A percentile compares a stretch with the other conserved stretches of the same genome.
Evolutionary conservation across 176 grass and related monocot genomes (phyloP).

Genomic region (Triticum turgidum): DNA sequence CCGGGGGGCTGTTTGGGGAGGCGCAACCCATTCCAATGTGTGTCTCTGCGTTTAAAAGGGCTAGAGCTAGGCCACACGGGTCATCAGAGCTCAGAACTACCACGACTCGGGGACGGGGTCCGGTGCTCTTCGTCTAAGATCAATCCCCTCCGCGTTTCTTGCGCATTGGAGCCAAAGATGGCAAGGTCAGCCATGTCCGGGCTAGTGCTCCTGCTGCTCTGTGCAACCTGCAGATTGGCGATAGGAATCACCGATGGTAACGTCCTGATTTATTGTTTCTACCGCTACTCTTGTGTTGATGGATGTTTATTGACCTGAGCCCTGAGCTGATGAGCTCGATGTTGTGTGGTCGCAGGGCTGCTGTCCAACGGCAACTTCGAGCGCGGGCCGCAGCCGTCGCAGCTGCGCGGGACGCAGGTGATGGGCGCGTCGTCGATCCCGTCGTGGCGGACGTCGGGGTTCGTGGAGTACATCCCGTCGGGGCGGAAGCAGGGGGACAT

Average conservation of each 20-base stretch:
- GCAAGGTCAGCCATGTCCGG: conserved; percentile 24
- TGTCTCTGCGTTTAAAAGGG: neutral
- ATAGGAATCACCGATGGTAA: conserved; percentile 67
- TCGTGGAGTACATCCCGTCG: conserved; percentile 84
- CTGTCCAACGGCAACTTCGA: conserved; percentile 94
- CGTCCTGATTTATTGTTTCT: neutral
- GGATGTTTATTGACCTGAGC: neutral
- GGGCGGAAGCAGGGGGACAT: conserved; percentile 81
- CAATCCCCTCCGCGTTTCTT: neutral
- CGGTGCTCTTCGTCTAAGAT: neutral
- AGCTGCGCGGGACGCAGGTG: conserved; percentile 77
- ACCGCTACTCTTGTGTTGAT: neutral
- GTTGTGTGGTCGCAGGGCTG: conserved; percentile 39
- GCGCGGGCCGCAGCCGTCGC: conserved; percentile 40
- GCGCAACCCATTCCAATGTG: conserved; percentile 2
- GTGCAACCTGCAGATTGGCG: conserved; percentile 11
- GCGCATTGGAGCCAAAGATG: conserved; percentile 21
- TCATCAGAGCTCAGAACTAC: neutral
- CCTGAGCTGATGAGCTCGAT: neutral
- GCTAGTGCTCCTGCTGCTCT: conserved; percentile 40
- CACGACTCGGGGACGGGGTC: neutral
- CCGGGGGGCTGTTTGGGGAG: neutral
- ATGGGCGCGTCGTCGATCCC: conserved; percentile 46
- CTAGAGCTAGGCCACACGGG: neutral
- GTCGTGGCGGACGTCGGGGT: conserved; percentile 61